Evolutionary conservation across 179 eudicot genomes (phyloP), one percentile per base, ranked within the genome.

Genomic region (Amaranthus tricolor): DNA sequence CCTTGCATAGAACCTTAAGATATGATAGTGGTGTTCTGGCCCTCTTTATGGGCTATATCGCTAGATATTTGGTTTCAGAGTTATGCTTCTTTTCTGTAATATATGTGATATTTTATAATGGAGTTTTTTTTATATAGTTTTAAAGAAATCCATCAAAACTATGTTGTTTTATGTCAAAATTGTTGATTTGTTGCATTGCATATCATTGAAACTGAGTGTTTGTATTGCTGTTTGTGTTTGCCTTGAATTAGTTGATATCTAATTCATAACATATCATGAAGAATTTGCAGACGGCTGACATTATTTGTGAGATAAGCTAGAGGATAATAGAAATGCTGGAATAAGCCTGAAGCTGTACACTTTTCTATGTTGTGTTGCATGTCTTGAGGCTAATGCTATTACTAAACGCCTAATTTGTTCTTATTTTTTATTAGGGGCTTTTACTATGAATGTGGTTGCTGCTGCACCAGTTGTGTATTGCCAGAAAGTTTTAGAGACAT

Each of bases 401-500:
- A 6, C 50, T 53, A 60, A 14, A 31, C 19, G 31, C 52, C 2
- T 45, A 45, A 24, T 54, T 31, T 54, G 11, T 70, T 43, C 9
- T 47, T 78, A 7, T 60, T 20, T 75, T 68, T 61, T 78, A 81
- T 68, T 78, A 94, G 98, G 98, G 68, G 88, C 93, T 52, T 94
- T 94, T 82, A 94, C 98, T 8, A 92, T 88, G 48, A 94, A 94
- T 82, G 89, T 92, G 75, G 96, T 94, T 61, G 98, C 97, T 75
- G 98, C 98, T 77, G 98, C 98, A 72, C 98, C 98, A 55, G 97
- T 94, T 78, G 52, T 90, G 44, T 90, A 94, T 75, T 92, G 96
- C 88, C 92, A 90, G 85, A 79, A 82, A 73, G 83, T 83, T 65
- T 80, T 94, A 68, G 87, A 86, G 62, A 55, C 71, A 55, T 89